A percentile compares a stretch with the other conserved stretches of the same genome.
Evolutionary conservation across 805 yeast species (phyloP).

Genomic region (Saturnispora besseyi): DNA sequence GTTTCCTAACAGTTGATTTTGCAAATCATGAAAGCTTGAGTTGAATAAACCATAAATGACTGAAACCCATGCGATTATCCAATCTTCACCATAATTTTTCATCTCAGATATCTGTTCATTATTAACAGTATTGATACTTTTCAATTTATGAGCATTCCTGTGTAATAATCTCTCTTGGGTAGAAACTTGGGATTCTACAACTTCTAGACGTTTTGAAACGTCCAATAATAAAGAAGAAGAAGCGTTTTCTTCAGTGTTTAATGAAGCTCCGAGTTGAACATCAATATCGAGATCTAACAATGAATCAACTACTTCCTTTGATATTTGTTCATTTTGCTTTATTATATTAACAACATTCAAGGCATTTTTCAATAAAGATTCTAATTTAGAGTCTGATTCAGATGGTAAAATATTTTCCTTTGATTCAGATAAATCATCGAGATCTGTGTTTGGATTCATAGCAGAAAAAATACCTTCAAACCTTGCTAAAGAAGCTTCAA

Average conservation of each 20-base stretch:
- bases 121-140: conserved; percentile 7
- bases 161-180: conserved; percentile 8
- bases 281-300: background rate
- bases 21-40: conserved; percentile 20
- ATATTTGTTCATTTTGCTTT: background rate
- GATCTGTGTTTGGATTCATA: background rate
- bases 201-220: conserved; percentile 13
- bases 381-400: background rate
- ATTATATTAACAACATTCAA: background rate
- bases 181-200: conserved; percentile 5
- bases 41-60: conserved; percentile 22
- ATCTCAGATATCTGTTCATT: conserved; percentile 10
- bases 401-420: conserved; percentile 1
- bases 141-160: conserved; percentile 8
- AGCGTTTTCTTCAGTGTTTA: conserved; percentile 3
- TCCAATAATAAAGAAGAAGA: conserved; percentile 17
- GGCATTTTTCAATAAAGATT: background rate
- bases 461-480: conserved; percentile 16
- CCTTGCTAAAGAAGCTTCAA: conserved; percentile 23
- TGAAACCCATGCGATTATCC: conserved; percentile 25
- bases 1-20: conserved; percentile 21
- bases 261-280: background rate
- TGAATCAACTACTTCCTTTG: background rate
- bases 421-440: background rate
- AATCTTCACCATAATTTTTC: conserved; percentile 15